A percentile compares a stretch with the other conserved stretches of the same genome.
Conservation (phyloP, 2,329 filamentous ascomycete species). For the Epichloe gansuensis region DNA sequence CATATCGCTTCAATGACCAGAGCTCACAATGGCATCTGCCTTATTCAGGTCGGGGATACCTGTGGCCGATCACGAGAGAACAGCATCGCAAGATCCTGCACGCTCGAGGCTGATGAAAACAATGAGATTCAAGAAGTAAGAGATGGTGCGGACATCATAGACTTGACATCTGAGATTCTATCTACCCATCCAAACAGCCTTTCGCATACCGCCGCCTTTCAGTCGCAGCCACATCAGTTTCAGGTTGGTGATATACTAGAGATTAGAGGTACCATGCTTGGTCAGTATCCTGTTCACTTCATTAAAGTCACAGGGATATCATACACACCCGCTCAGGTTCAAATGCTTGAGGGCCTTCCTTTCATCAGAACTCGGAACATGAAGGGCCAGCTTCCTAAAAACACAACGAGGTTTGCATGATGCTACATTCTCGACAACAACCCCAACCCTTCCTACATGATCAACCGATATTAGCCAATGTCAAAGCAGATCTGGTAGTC, state of each 20-base stretch:
- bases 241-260: slow-evolving; percentile 18
- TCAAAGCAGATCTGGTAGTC: slow-evolving; percentile 26
- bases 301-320: slow-evolving; percentile 33
- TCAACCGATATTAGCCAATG: slow-evolving; percentile 29
- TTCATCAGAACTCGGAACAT: slow-evolving; percentile 24
- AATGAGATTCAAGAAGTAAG: background rate
- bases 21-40: background rate
- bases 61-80: background rate
- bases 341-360: slow-evolving; percentile 26
- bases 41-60: background rate
- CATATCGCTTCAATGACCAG: background rate
- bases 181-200: background rate
- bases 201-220: background rate
- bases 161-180: background rate
- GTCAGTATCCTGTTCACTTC: slow-evolving; percentile 19
- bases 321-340: slow-evolving; percentile 10
- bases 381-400: slow-evolving; percentile 26
- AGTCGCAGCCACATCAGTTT: slow-evolving; percentile 3
- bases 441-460: slow-evolving; percentile 16
- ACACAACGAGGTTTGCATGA: slow-evolving; percentile 30
- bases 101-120: slow-evolving; percentile 9
- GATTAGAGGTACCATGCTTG: slow-evolving; percentile 12
- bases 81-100: slow-evolving; percentile 10
- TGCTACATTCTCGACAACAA: slow-evolving; percentile 26
- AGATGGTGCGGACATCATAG: background rate